phyloP scores from a whole-genome alignment of 441 rosid species.

The Biscutella laevigata region DNA sequence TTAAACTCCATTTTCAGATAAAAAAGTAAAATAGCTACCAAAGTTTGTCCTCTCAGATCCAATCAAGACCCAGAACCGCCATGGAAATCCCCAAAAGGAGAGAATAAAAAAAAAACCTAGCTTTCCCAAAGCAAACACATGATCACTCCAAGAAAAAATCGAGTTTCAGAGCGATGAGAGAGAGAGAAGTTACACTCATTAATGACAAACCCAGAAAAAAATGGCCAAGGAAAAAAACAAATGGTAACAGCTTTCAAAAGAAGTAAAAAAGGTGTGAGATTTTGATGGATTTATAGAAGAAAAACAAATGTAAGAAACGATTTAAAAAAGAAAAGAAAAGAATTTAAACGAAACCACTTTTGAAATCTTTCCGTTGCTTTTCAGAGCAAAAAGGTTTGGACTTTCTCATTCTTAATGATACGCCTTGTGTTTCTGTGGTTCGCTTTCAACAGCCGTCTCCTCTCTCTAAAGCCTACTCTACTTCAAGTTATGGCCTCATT shows the following conservation, averaged over 20 bases:
- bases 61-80: conserved; percentile 49
- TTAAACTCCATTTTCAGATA: conserved; percentile 7
- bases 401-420: conserved; percentile 16
- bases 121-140: conserved; percentile 26
- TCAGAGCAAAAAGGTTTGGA: conserved; percentile 22
- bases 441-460: conserved; percentile 22
- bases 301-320: background rate
- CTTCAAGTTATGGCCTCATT: conserved; percentile 20
- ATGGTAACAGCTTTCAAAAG: conserved; percentile 20
- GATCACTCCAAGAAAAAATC: conserved; percentile 20
- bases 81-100: conserved; percentile 10
- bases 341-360: background rate
- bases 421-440: conserved; percentile 25
- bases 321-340: conserved; percentile 1
- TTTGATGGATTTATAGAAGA: background rate
- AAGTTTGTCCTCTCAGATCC: conserved; percentile 62
- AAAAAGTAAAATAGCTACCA: background rate
- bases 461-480: conserved; percentile 24
- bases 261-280: conserved; percentile 21
- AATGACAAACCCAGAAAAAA: conserved; percentile 20
- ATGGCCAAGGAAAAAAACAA: conserved; percentile 26
- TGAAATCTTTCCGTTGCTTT: conserved; percentile 21
- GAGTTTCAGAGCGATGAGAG: background rate
- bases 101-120: conserved; percentile 36
- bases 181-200: conserved; percentile 24